phyloP scores from a whole-genome alignment of 768 basidiomycete genomes.

The Phlegmacium glaucopus region DNA sequence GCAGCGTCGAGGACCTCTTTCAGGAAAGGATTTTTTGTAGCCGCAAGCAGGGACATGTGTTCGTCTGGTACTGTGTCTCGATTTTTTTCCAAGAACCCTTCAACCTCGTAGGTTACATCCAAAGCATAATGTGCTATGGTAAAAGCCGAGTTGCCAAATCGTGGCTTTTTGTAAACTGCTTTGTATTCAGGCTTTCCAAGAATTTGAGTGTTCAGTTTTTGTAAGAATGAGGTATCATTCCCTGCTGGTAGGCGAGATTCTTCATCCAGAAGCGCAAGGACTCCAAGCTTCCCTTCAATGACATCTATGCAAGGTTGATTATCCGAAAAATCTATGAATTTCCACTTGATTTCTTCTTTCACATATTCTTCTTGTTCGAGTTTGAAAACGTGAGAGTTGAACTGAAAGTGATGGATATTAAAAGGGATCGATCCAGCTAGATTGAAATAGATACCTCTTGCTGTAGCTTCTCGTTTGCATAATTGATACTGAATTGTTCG shows the following conservation, averaged over 20 bases:
- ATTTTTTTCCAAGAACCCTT: constrained; percentile 99
- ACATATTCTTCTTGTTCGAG: constrained; percentile 99
- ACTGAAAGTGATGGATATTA: constrained; percentile 42
- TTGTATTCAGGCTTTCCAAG: constrained; percentile 77
- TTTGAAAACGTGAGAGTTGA: constrained; percentile 99
- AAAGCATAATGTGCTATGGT: constrained; percentile 97
- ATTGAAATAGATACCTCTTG: constrained; percentile 70
- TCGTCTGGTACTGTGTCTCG: constrained; percentile 98
- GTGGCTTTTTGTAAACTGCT: constrained; percentile 93
- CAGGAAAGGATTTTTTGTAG: constrained; percentile 88
- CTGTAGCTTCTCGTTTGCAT: constrained; percentile 97
- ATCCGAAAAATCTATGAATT: constrained; percentile 98
- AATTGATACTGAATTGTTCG: constrained; percentile 99
- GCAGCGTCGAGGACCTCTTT: constrained; percentile 94
- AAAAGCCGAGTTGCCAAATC: constrained; percentile 97
- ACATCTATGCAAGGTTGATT: constrained; percentile 99
- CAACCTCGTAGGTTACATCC: constrained; percentile 98
- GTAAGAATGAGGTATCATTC: constrained; percentile 87
- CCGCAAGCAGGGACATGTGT: constrained; percentile 83
- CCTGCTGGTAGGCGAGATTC: constrained; percentile 96
- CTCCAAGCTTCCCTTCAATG: constrained; percentile 96
- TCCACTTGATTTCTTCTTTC: constrained; percentile 99
- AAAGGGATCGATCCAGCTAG: constrained; percentile 5
- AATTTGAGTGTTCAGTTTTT: constrained; percentile 87
- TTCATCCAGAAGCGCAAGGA: constrained; percentile 92